Evolutionary conservation across 2,329 filamentous ascomycete genomes (phyloP), one percentile per base, ranked within the genome.

Genomic region (Verticillium nonalfalfae): DNA sequence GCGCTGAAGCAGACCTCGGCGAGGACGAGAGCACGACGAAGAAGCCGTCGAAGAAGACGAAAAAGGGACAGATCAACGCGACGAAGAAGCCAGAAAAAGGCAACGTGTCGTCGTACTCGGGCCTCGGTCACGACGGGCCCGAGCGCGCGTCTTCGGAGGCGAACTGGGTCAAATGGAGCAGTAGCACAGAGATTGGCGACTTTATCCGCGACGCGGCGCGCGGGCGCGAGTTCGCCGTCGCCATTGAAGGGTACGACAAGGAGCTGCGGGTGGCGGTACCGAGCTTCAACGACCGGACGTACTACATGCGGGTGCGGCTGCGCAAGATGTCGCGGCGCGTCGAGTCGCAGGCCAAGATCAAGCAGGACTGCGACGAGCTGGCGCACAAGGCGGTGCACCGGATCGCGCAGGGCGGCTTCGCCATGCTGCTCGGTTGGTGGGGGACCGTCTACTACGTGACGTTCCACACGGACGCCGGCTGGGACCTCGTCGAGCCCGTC

Each of bases 131-230:
- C 56, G 86, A 90, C 68, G 82, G 76, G 15, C 78, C 72, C 33
- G 72, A 71, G 62, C 79, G 74, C 11, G 69, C 66, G 40, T 68
- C 67, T 4, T 71, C 74, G 5, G 77, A 83, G 40, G 77, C 72
- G 2, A 71, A 71, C 33, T 95, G 94, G 78, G 91, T 97, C 2
- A 87, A 92, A 35, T 97, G 93, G 93, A 93, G 89, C 55, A 86
- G 87, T 52, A 91, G 88, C 35, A 97, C 93, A 1, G 93, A 97
- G 72, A 90, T 97, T 36, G 93, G 93, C 10, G 93, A 97, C 75
- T 97, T 97, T 70, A 95, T 97, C 66, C 87, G 92, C 9, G 93
- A 97, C 71, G 93, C 93, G 0, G 91, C 93, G 0, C 82, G 91
- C 3, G 91, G 90, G 0, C 86, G 90, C 60, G 91, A 96, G 70